These are phyloP conservation scores for Escovopsis sp. DNA, from an alignment of 2,329 filamentous ascomycete species.

Conservation along the genomic window DNA sequence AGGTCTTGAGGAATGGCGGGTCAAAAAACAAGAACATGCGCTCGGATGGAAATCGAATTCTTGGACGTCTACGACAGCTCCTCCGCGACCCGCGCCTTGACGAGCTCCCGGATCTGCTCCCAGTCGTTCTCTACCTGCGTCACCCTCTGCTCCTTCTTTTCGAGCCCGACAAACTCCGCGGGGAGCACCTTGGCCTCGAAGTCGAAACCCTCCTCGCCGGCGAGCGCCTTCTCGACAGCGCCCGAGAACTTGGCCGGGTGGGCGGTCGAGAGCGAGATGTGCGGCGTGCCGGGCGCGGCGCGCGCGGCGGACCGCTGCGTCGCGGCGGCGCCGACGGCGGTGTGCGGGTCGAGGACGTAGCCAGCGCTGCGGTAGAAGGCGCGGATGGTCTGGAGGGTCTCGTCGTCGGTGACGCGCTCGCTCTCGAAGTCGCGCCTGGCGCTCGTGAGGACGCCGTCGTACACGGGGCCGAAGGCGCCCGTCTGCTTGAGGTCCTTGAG, in stretches of 20 bases:
- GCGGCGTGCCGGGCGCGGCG: slow-evolving; percentile 36
- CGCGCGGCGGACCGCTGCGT: slow-evolving; percentile 52
- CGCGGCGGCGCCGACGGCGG: slow-evolving; percentile 72
- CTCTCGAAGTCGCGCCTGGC: slow-evolving; percentile 68
- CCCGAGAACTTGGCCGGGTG: slow-evolving; percentile 90
- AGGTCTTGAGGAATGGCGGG: too few species aligned
- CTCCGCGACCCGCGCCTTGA: slow-evolving; percentile 57
- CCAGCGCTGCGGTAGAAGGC: slow-evolving; percentile 41
- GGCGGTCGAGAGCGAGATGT: slow-evolving; percentile 81
- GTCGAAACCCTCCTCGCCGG: slow-evolving; percentile 54
- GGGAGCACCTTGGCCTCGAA: slow-evolving; percentile 67
- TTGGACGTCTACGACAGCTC: slow-evolving; percentile 32
- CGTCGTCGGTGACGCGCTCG: slow-evolving; percentile 51
- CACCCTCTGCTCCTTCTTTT: slow-evolving; percentile 61
- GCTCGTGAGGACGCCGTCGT: slow-evolving; percentile 52
- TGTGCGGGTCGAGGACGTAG: slow-evolving; percentile 88
- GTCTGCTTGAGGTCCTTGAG: slow-evolving; percentile 63
- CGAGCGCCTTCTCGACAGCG: slow-evolving; percentile 68
- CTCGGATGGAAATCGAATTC: too few species aligned
- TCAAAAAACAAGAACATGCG: too few species aligned
- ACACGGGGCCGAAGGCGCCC: slow-evolving; percentile 69
- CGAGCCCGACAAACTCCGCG: slow-evolving; percentile 64
- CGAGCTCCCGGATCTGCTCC: slow-evolving; percentile 59
- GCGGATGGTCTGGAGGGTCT: slow-evolving; percentile 53
- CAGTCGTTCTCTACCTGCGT: slow-evolving; percentile 55